Percentiles rank a stretch among this genome's conserved stretches.
phyloP scores from a whole-genome alignment of 148 eudicot species.

The Rhododendron williamsianum region DNA sequence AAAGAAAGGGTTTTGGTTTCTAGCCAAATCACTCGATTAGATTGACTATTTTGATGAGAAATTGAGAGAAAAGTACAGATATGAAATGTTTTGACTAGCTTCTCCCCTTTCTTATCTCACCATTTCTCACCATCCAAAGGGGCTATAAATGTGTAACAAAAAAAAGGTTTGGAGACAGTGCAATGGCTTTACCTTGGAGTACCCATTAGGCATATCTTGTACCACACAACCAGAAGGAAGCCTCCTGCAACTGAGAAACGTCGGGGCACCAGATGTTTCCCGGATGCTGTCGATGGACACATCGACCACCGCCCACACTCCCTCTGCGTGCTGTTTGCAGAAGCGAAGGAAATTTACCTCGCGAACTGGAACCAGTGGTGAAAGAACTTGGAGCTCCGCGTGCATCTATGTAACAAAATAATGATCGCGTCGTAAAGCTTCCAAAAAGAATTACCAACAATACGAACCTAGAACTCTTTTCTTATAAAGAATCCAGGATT shows the following conservation, averaged over 20 bases:
- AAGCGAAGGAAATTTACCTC: constrained; percentile 84
- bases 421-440: not conserved
- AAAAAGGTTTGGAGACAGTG: not conserved
- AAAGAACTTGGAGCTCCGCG: constrained; percentile 86
- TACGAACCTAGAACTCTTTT: not conserved
- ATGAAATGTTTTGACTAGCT: too few relatives aligned
- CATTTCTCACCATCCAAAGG: too few relatives aligned
- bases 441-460: not conserved
- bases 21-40: too few relatives aligned
- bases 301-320: constrained; percentile 95
- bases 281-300: constrained; percentile 76
- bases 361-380: constrained; percentile 88
- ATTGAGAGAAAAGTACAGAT: too few relatives aligned
- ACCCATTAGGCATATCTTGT: constrained; percentile 98
- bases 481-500: not conserved
- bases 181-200: constrained; percentile 57
- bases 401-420: constrained; percentile 53
- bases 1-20: too few relatives aligned
- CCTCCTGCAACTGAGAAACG: constrained; percentile 62
- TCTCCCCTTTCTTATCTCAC: too few relatives aligned
- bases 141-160: constrained; percentile 18
- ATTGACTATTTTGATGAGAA: too few relatives aligned
- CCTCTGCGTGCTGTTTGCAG: constrained; percentile 94
- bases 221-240: constrained; percentile 96
- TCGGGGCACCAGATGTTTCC: constrained; percentile 50